Evolutionary conservation across 2,329 filamentous ascomycete genomes (phyloP), one percentile per base, ranked within the genome.

Genomic region (Pseudogymnoascus sp.): DNA sequence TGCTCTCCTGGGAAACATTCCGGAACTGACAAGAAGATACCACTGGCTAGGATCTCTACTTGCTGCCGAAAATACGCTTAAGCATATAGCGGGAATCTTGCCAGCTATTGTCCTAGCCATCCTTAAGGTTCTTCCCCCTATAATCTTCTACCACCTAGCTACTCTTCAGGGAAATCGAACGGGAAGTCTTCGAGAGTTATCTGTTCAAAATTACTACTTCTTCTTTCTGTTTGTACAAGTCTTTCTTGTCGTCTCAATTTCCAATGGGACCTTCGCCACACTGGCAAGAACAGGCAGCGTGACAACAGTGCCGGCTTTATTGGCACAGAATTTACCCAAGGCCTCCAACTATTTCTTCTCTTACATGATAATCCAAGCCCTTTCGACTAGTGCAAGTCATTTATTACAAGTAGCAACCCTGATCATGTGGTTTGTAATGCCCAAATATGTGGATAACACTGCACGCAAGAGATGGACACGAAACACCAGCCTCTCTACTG

Each of bases 311-410:
- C 84, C 94, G 0, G 74, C 84, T 15, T 80, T 89, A 0, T 77
- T 99, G 31, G 93, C 93, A 0, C 73, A 79, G 8, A 94, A 92
- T 64, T 78, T 99, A 5, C 94, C 94, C 1, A 89, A 85, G 67
- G 88, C 92, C 0, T 89, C 91, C 68, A 96, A 97, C 72, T 99
- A 97, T 74, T 99, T 97, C 78, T 97, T 97, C 80, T 93, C 91
- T 1, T 99, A 99, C 81, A 92, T 99, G 86, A 88, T 97, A 72
- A 86, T 99, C 7, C 94, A 97, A 71, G 91, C 92, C 0, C 80
- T 97, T 69, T 92, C 90, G 66, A 92, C 90, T 65, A 96, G 92
- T 73, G 93, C 93, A 1, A 92, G 89, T 73, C 93, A 90, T 0
- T 79, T 97, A 2, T 78, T 97, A 12, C 94, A 97, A 70, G 83